phyloP scores from a whole-genome alignment of 768 basidiomycete genomes.

The Rhodocollybia butyracea region DNA sequence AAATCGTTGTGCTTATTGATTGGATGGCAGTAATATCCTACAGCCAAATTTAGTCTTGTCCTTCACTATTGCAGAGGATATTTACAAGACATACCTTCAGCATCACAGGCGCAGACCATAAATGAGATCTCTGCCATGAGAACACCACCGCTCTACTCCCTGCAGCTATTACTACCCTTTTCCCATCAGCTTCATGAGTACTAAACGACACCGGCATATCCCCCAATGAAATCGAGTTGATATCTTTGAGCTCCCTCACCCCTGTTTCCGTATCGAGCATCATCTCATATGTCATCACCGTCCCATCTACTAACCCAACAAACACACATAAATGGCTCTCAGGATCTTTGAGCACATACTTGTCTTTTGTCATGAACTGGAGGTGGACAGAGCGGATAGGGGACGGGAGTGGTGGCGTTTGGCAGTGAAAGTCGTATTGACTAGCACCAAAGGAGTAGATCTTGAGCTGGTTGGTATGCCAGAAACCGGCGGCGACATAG shows the following conservation, averaged over 20 bases:
- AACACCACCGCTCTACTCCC: conserved; percentile 70
- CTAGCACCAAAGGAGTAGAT: conserved; percentile 35
- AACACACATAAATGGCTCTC: conserved; percentile 56
- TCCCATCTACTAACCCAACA: conserved; percentile 74
- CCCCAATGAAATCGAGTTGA: conserved; percentile 65
- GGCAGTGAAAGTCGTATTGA: conserved; percentile 27
- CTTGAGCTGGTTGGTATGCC: conserved; percentile 65
- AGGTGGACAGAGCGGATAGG: conserved; percentile 45
- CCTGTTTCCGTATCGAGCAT: conserved; percentile 22
- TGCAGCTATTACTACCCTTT: conserved; percentile 61
- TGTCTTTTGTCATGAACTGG: conserved; percentile 55
- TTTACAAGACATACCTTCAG: conserved; percentile 48
- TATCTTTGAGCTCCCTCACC: conserved; percentile 37
- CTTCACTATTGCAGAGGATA: neutral
- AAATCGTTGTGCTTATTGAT: conserved; percentile 43
- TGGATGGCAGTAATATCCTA: conserved; percentile 54
- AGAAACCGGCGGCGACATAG: conserved; percentile 66
- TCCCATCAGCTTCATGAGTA: conserved; percentile 50
- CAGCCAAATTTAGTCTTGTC: neutral
- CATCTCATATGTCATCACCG: conserved; percentile 55
- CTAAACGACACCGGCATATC: conserved; percentile 61
- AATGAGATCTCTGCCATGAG: conserved; percentile 59
- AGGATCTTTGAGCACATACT: conserved; percentile 24
- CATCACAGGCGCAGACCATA: conserved; percentile 69
- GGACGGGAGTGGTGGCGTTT: conserved; percentile 33